Conservation (phyloP, 345 rosid species). For the Gossypium thurberi region DNA sequence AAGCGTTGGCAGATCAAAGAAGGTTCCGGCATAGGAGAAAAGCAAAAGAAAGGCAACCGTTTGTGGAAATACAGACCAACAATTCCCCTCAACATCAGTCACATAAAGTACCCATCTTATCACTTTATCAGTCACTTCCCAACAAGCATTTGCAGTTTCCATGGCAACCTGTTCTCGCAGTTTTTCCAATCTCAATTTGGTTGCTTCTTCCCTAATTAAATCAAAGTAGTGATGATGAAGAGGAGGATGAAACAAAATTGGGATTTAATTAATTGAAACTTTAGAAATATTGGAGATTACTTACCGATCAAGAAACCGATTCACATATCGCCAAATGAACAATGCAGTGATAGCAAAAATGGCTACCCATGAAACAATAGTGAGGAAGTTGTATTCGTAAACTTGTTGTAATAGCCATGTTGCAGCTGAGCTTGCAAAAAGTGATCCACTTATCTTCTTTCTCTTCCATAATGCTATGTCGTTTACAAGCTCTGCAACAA, state of each 20-base stretch:
- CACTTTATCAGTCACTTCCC: neutral
- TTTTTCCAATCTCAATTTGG: neutral
- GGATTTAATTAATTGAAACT: neutral
- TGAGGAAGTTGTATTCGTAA: conserved; percentile 34
- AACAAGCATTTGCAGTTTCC: conserved; percentile 8
- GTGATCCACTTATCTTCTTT: conserved; percentile 30
- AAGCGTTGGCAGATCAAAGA: conserved; percentile 1
- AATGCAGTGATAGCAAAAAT: conserved; percentile 25
- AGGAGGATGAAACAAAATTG: neutral
- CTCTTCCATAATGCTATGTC: conserved; percentile 51
- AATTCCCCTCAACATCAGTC: neutral
- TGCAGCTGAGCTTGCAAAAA: conserved; percentile 29
- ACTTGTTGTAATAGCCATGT: conserved; percentile 38
- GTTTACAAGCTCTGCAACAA: conserved; percentile 18
- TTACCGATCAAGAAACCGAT: neutral
- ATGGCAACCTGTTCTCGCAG: neutral
- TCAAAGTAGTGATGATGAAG: neutral
- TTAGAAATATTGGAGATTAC: neutral
- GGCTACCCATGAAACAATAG: conserved; percentile 38
- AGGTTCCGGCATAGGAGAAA: neutral
- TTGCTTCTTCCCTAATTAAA: conserved; percentile 6
- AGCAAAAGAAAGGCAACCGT: neutral
- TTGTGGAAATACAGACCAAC: conserved; percentile 2
- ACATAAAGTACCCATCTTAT: neutral
- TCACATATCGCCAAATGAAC: conserved; percentile 34